Conservation (phyloP, 345 rosid species). For the Gossypium stocksii region DNA sequence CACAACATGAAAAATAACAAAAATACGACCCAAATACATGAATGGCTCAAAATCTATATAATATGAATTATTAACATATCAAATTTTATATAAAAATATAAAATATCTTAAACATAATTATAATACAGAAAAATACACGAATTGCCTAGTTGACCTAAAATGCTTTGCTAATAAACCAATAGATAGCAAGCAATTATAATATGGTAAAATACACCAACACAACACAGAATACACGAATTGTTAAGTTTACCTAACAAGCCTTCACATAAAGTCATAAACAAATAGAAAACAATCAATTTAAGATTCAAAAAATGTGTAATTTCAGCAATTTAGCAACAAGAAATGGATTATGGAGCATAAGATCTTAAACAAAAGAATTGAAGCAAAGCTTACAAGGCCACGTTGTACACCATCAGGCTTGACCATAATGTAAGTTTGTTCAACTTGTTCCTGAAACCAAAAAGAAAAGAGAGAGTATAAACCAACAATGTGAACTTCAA, state of each 20-base stretch:
- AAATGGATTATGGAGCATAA: neutral
- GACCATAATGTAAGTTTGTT: conserved; percentile 85
- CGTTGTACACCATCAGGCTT: conserved; percentile 95
- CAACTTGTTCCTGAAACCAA: conserved; percentile 60
- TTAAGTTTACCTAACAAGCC: neutral
- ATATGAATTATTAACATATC: neutral
- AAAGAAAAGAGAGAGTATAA: neutral
- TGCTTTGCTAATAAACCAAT: neutral
- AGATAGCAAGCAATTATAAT: neutral
- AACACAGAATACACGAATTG: too few relatives aligned
- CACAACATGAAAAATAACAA: neutral
- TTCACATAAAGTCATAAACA: neutral
- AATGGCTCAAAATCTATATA: neutral
- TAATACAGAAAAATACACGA: neutral
- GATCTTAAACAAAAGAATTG: neutral
- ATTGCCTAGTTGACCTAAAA: neutral
- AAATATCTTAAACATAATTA: neutral
- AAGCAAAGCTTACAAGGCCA: conserved; percentile 62
- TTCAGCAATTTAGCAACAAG: neutral
- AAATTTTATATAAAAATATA: neutral
- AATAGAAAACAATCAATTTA: neutral
- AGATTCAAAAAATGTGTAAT: neutral
- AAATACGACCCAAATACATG: too few relatives aligned
- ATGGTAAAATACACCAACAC: neutral
- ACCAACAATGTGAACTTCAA: neutral